phyloP scores from a whole-genome alignment of 2,329 filamentous ascomycete genomes.

The Dactylonectria macrodidyma region DNA sequence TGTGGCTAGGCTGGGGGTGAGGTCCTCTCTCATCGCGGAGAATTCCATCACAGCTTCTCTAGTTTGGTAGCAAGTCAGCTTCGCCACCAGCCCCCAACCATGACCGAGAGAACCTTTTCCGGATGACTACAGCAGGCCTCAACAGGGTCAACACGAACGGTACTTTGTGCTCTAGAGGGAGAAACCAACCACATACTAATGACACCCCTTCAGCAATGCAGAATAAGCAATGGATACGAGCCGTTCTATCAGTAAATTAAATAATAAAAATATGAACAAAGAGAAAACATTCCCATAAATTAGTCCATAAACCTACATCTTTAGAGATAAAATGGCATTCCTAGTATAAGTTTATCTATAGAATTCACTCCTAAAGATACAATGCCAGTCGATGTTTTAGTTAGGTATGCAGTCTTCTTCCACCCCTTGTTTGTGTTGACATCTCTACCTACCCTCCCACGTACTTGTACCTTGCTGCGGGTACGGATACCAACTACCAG shows the following conservation, averaged over 20 bases:
- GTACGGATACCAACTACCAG: not conserved
- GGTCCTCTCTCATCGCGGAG: constrained; percentile 6
- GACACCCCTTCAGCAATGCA: too few relatives aligned
- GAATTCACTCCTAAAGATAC: too few relatives aligned
- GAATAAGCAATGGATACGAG: too few relatives aligned
- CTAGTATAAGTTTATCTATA: too few relatives aligned
- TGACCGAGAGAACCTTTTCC: not conserved
- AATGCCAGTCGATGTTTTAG: too few relatives aligned
- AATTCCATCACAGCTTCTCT: not conserved
- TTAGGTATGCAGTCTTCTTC: too few relatives aligned
- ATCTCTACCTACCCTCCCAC: not conserved
- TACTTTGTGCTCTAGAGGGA: constrained; percentile 3
- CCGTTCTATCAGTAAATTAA: too few relatives aligned
- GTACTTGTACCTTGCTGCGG: constrained; percentile 19
- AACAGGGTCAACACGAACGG: constrained; percentile 18
- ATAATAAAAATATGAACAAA: too few relatives aligned
- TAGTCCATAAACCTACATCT: too few relatives aligned
- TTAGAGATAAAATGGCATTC: too few relatives aligned
- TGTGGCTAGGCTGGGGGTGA: not conserved
- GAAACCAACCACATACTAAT: too few relatives aligned
- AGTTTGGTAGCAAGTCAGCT: not conserved
- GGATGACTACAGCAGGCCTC: not conserved
- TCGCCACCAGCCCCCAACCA: constrained; percentile 21
- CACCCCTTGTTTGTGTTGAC: not conserved
- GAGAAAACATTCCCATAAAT: too few relatives aligned